Conservation (phyloP, 176 grass and related monocot genomes). For the Oryza coarctata region DNA sequence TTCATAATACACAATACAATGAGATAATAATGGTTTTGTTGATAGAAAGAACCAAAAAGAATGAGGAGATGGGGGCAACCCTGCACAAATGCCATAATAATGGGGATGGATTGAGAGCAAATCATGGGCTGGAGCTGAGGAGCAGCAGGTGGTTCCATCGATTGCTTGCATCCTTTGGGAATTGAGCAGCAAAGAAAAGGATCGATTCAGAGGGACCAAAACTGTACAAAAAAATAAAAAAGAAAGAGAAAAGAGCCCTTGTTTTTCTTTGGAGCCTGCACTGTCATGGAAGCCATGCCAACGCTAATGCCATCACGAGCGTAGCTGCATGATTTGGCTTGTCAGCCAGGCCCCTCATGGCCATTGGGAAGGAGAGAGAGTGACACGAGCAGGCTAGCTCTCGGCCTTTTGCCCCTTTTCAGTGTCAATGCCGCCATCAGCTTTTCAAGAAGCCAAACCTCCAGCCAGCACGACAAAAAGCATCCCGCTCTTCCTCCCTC, state of each 20-base stretch:
- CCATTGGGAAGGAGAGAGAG: neutral
- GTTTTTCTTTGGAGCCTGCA: slow-evolving; percentile 18
- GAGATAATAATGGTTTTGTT: neutral
- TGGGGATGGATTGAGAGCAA: slow-evolving; percentile 28
- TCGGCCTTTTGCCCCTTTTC: slow-evolving; percentile 31
- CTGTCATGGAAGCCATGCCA: slow-evolving; percentile 49
- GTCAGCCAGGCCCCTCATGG: slow-evolving; percentile 32
- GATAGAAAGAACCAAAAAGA: slow-evolving; percentile 65
- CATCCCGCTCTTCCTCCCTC: neutral
- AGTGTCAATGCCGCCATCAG: slow-evolving; percentile 46
- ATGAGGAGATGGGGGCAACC: neutral
- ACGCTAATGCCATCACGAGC: slow-evolving; percentile 55
- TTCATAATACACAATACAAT: neutral
- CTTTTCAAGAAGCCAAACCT: slow-evolving; percentile 26
- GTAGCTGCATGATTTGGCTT: slow-evolving; percentile 58
- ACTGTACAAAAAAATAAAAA: neutral
- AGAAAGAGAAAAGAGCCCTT: neutral
- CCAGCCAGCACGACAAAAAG: slow-evolving; percentile 54
- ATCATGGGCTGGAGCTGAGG: slow-evolving; percentile 42
- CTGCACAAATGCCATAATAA: neutral
- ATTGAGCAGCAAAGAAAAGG: slow-evolving; percentile 34
- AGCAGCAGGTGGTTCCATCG: slow-evolving; percentile 36
- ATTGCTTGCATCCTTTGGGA: slow-evolving; percentile 50
- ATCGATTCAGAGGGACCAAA: neutral
- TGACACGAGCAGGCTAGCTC: slow-evolving; percentile 12